Base-by-base conservation (phyloP, 305 asterid genomes). In the Fraxinus angustifolia region DNA sequence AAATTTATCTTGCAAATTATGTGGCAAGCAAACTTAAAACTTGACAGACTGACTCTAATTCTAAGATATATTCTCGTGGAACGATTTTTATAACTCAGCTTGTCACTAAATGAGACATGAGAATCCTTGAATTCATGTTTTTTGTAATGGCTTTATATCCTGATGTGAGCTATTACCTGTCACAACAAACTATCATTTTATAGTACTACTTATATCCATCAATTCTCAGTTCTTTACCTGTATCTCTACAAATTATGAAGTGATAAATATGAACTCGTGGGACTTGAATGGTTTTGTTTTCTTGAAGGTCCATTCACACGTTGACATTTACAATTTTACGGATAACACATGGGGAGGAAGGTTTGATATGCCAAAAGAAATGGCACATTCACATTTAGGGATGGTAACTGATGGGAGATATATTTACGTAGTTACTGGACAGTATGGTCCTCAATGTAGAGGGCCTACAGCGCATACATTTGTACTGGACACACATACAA, bases 351-450 rank as follows among this genome's bases (percentile, higher is more conserved):
- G 99, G 99, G 95, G 95, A 60, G 97, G 89, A 83, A 90, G 97
- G 88, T 93, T 95, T 65, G 97, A 93, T 84, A 92, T 93, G 97
- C 99, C 99, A n/a, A 91, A 93, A 86, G 91, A 95, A 83, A 95
- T 95, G 99, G 99, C 97, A 1, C 97, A 95, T 87, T 95, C 99
- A 14, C 99, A 95, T 89, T 91, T 95, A 87, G 99, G 99, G 77
- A 93, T 93, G 97, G 98, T 87, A 48, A 92, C 98, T 2, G 97
- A 95, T 88, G 98, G 97, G 45, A 91, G 96, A 89, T 93, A 93
- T 83, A 91, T 95, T 77, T 95, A 93, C 81, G 88, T 93, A 35
- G 96, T 95, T 83, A 92, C 88, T 1, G 99, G 98, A 40, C 99
- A 93, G 83, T 93, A 90, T 83, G 99, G 98, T 79, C 97, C 99